Percentiles rank a stretch among this genome's conserved stretches.
These are phyloP conservation scores for Clonostachys byssicola DNA, from an alignment of 2,329 filamentous ascomycete species.

Conservation along the genomic window DNA sequence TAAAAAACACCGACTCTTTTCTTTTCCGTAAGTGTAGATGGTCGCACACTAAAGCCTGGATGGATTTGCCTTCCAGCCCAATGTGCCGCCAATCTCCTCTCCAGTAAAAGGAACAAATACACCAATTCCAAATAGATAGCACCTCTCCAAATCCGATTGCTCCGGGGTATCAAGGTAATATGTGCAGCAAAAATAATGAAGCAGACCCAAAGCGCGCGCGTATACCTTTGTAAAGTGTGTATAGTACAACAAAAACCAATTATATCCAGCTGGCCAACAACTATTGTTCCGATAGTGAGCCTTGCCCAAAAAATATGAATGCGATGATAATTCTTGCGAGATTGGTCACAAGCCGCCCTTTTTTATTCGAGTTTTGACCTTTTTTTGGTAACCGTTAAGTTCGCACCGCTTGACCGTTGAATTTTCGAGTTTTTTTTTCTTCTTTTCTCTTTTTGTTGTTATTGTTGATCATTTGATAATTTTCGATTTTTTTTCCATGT, in stretches of 20 bases:
- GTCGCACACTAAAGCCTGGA: neutral
- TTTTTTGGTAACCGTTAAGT: neutral
- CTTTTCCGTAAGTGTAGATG: too few relatives aligned
- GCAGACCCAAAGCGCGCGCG: neutral
- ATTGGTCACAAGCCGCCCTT: neutral
- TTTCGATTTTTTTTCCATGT: neutral
- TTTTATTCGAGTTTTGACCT: neutral
- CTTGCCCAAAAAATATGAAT: neutral
- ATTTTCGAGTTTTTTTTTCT: neutral
- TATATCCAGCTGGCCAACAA: neutral
- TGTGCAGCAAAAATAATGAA: constrained; percentile 1
- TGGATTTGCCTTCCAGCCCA: neutral
- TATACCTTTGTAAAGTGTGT: neutral
- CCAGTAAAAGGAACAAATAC: neutral
- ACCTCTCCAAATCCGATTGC: neutral
- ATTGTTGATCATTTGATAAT: constrained; percentile 2
- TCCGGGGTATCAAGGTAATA: constrained; percentile 4
- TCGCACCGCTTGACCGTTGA: neutral
- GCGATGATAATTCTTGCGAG: too few relatives aligned
- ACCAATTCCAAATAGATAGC: neutral
- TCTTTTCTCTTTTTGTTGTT: constrained; percentile 6
- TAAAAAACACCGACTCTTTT: neutral
- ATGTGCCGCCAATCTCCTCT: neutral
- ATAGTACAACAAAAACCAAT: too few relatives aligned
- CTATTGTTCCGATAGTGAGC: too few relatives aligned